Base-by-base conservation (phyloP, 352 stramenopile genomes). In the Globisporangium echinulatum region DNA sequence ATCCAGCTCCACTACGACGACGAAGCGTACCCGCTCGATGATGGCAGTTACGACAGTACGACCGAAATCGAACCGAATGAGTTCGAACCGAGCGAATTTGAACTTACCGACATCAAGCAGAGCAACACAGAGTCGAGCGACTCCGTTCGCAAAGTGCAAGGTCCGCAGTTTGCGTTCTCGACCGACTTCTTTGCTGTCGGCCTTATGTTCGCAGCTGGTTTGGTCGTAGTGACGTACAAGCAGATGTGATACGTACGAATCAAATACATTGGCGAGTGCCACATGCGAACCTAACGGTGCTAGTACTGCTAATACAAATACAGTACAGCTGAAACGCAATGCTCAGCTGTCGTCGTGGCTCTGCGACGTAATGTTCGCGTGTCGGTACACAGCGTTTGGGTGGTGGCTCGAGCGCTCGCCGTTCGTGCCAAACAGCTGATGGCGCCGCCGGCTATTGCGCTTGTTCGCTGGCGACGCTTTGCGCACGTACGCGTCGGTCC, bases 11-110 rank as follows among this genome's bases (percentile, higher is more conserved):
- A 83, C 50, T 78, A 68, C 43, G 75, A 92, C 49, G 71, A 88
- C 40, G 84, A 91, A 59, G 77, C 77, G 6, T 94, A 93, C 66
- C 86, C 81, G 4, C 79, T 94, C 36, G 72, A 85, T 38, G 64
- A 69, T 5, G 9, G 36, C 17, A n/a, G 7, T 46, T n/a, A 54
- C 10, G 52, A 15, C 25, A 40, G 15, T 2, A 17, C 47, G 56
- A 40, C 25, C 14, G 40, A n/a, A 10, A 47, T 25, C 36, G 17
- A 59, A 25, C 25, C 33, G 33, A 56, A 25, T 25, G 25, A 25
- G 25, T 25, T 25, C 25, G 25, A 25, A 25, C 25, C 25, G 25
- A 25, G 25, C 25, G 25, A 25, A 25, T 25, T 25, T 25, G 25
- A 25, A 25, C 25, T 1, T 25, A 25, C 25, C 25, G 25, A 25